phyloP scores from a whole-genome alignment of 1,284 basidiomycete genomes.

The Microbotryum violaceum region DNA sequence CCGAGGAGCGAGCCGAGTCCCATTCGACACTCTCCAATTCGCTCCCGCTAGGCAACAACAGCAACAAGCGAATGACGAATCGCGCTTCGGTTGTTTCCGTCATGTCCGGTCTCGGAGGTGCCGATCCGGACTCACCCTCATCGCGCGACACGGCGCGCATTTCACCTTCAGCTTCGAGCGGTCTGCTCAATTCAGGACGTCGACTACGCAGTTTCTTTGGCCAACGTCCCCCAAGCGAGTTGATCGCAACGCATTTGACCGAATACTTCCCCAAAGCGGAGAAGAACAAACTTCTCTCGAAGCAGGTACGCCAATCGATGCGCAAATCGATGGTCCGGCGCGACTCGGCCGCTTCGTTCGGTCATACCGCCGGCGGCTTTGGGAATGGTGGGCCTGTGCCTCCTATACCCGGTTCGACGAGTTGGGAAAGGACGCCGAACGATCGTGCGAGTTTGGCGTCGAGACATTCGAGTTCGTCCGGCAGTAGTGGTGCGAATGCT shows the following conservation, averaged over 20 bases:
- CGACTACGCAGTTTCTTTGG: conserved; percentile 94
- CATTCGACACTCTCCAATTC: no score
- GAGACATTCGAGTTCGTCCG: no score
- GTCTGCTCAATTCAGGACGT: conserved; percentile 27
- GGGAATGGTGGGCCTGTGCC: no score
- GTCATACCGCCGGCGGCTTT: no score
- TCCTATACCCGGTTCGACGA: no score
- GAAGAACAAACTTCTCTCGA: conserved; percentile 68
- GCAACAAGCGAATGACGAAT: conserved; percentile 58
- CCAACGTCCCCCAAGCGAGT: conserved; percentile 90
- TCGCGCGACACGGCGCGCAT: background rate
- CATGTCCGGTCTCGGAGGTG: conserved; percentile 52
- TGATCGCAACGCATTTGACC: conserved; percentile 90
- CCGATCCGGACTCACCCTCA: conserved; percentile 18
- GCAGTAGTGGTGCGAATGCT: no score
- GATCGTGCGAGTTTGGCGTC: no score
- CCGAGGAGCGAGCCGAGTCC: conserved; percentile 4
- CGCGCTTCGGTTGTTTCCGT: conserved; percentile 90
- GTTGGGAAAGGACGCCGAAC: no score
- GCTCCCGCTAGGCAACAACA: background rate
- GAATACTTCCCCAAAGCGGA: conserved; percentile 95
- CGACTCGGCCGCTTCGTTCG: background rate
- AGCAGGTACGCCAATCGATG: conserved; percentile 73
- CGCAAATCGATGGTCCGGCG: conserved; percentile 31
- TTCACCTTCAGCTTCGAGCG: conserved; percentile 1